phyloP scores from a whole-genome alignment of 148 eudicot genomes.

The Cornus suecica region DNA sequence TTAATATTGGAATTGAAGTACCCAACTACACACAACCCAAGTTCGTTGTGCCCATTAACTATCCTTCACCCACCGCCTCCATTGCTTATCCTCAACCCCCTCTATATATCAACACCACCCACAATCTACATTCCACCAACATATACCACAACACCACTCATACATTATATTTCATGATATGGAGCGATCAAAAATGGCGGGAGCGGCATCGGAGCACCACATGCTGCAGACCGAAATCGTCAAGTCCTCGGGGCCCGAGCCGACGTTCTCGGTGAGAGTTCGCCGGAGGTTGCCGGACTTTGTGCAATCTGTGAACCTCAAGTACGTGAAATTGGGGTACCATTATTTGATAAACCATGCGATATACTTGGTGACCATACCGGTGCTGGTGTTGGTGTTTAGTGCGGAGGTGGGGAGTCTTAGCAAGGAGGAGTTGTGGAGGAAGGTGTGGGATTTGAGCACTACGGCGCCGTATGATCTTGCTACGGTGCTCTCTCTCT shows the following conservation, averaged over 20 bases:
- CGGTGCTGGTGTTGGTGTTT: slow-evolving; percentile 59
- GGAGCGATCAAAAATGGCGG: slow-evolving; percentile 14
- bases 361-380: slow-evolving; percentile 69
- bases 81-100: neutral
- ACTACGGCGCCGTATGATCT: slow-evolving; percentile 54
- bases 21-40: slow-evolving; percentile 21
- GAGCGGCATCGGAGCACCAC: slow-evolving; percentile 47
- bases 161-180: too few species aligned
- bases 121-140: too few species aligned
- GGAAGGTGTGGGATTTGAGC: slow-evolving; percentile 45
- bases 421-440: slow-evolving; percentile 65
- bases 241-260: slow-evolving; percentile 48
- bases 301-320: slow-evolving; percentile 78
- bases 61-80: slow-evolving; percentile 33
- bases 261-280: slow-evolving; percentile 76
- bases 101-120: too few species aligned
- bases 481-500: slow-evolving; percentile 63
- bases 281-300: slow-evolving; percentile 77
- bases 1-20: slow-evolving; percentile 3
- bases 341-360: slow-evolving; percentile 82
- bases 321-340: slow-evolving; percentile 88
- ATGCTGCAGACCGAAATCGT: slow-evolving; percentile 78
- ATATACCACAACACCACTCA: too few species aligned
- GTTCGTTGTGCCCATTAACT: slow-evolving; percentile 38
- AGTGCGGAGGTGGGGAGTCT: slow-evolving; percentile 75